phyloP scores from a whole-genome alignment of 495 filamentous ascomycete species.

The Xylaria cubensis region DNA sequence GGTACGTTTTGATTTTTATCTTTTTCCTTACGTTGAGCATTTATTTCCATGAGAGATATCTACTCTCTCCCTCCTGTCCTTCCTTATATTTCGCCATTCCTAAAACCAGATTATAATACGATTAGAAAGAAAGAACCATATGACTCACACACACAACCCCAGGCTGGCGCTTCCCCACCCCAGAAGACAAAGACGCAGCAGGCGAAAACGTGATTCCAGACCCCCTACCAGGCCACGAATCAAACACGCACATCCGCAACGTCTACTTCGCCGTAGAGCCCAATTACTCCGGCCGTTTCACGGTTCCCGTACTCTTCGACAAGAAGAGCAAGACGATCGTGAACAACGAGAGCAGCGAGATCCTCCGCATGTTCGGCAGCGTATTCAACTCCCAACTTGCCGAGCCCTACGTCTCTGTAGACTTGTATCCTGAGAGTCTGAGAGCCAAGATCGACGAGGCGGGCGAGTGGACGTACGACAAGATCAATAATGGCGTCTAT shows the following conservation, averaged over 20 bases:
- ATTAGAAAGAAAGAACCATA: too few relatives aligned
- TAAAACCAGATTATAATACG: too few relatives aligned
- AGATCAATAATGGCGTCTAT: slow-evolving; percentile 58
- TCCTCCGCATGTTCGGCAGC: slow-evolving; percentile 72
- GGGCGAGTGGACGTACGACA: slow-evolving; percentile 80
- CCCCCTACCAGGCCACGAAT: slow-evolving; percentile 68
- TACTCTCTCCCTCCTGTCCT: too few relatives aligned
- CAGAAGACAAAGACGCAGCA: slow-evolving; percentile 64
- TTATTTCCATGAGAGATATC: too few relatives aligned
- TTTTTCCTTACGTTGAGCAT: neutral
- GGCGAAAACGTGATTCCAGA: slow-evolving; percentile 59
- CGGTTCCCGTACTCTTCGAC: slow-evolving; percentile 80
- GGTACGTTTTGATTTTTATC: slow-evolving; percentile 32
- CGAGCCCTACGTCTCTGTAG: slow-evolving; percentile 54
- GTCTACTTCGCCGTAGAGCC: slow-evolving; percentile 75
- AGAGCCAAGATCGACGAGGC: slow-evolving; percentile 70
- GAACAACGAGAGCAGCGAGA: slow-evolving; percentile 83
- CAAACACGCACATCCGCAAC: slow-evolving; percentile 61
- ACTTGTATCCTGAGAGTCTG: slow-evolving; percentile 69
- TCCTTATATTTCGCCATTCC: too few relatives aligned
- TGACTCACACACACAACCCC: slow-evolving; percentile 22
- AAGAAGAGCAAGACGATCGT: slow-evolving; percentile 74
- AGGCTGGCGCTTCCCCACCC: slow-evolving; percentile 84
- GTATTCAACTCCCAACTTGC: slow-evolving; percentile 75
- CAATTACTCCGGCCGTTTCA: slow-evolving; percentile 72